Evolutionary conservation across 148 eudicot species (phyloP).

Genomic region (Arctostaphylos glauca): DNA sequence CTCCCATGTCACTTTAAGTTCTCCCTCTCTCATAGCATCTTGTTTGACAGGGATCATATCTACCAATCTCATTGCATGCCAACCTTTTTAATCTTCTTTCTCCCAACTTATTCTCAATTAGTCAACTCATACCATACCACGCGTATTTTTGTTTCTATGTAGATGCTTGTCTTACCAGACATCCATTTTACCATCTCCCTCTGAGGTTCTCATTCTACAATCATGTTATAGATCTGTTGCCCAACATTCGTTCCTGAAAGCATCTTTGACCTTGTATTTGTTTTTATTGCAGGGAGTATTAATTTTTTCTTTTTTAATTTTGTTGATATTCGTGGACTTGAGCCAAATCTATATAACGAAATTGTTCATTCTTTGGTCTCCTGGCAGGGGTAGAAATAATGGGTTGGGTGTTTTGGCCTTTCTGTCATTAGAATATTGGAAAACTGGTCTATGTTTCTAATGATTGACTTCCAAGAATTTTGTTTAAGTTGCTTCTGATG

Average conservation of each 20-base stretch:
- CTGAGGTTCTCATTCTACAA: background rate
- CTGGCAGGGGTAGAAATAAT: background rate
- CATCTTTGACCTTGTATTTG: background rate
- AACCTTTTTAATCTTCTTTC: background rate
- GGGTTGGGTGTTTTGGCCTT: background rate
- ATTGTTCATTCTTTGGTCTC: background rate
- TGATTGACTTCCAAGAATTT: background rate
- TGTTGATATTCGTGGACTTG: background rate
- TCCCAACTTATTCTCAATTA: background rate
- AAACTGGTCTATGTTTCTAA: background rate
- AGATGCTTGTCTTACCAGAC: background rate
- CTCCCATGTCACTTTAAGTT: too few species aligned
- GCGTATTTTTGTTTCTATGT: background rate
- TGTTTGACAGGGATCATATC: background rate
- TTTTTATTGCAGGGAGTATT: background rate
- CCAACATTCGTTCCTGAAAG: background rate
- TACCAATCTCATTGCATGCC: background rate
- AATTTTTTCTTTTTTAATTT: background rate
- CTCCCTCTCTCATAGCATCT: background rate
- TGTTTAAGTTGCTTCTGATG: background rate
- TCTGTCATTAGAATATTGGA: conserved; percentile 7
- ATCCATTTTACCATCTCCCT: background rate
- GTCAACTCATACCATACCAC: background rate
- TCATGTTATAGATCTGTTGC: background rate
- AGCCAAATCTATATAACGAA: background rate